Evolutionary conservation across 176 grass and related monocot species (phyloP), one percentile per base, ranked within the genome.

Genomic region (Guadua angustifolia): DNA sequence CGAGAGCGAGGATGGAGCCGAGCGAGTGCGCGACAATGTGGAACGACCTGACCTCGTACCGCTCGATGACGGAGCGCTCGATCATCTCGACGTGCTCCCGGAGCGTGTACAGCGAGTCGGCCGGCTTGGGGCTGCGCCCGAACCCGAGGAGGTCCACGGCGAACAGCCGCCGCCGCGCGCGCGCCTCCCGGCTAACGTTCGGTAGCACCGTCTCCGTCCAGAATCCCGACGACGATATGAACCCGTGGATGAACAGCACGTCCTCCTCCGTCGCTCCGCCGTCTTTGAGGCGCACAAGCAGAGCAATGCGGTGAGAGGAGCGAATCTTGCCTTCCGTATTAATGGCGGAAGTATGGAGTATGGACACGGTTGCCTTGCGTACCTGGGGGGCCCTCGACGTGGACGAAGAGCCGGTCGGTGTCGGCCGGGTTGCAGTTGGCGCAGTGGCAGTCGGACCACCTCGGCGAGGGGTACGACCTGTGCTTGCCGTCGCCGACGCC

Each of bases 361-460:
- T 59, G 57, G 59, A 29, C 24, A 29, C 59, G 17, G 77, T 49
- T 66, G 75, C 22, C 29, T 65, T 19, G 51, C 52, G 17, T 85
- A 93, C 94, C 91, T 73, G 52, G 74, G 21, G 95, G 92, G 18
- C 77, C 88, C 77, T 94, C 85, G 78, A 85, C 89, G 81, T 92
- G 91, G 70, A 95, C 96, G 90, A 99, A 99, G 83, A 99, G 96
- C 8, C 87, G 83, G 75, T 83, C 86, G 3, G 63, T 38, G 66
- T 92, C 87, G 63, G 83, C 69, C 2, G 96, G 90, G 64, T 91
- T 99, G 93, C 96, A 99, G 86, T 86, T 86, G 44, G 87, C 70
- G 84, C 96, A 99, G 83, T 90, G 86, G 79, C 96, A 99, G 96
- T 99, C 96, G 44, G 93, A 95, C 96, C 96, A 99, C 5, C 96